A percentile compares a stretch with the other conserved stretches of the same genome.
These are phyloP conservation scores for Bauhinia variegata DNA, from an alignment of 306 rosid genomes.

Conservation along the genomic window DNA sequence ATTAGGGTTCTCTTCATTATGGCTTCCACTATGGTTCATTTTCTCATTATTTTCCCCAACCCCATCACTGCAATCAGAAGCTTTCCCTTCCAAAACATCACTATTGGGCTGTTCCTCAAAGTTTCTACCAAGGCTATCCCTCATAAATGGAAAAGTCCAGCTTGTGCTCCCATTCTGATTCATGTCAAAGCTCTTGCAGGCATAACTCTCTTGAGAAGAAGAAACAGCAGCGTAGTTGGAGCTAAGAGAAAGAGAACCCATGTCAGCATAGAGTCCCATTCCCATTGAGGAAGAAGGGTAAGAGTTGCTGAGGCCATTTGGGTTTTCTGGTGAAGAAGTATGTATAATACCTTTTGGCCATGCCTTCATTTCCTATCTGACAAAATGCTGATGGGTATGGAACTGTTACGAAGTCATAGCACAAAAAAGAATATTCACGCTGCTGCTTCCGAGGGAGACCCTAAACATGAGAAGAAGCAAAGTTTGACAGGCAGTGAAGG, in stretches of 20 bases:
- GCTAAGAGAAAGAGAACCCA: conserved; percentile 68
- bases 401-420: conserved; percentile 44
- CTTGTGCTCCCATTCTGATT: conserved; percentile 43
- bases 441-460: neutral
- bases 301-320: conserved; percentile 33
- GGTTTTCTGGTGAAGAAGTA: conserved; percentile 41
- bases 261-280: conserved; percentile 58
- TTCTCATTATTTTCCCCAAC: conserved; percentile 45
- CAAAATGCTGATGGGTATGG: conserved; percentile 23
- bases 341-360: conserved; percentile 45
- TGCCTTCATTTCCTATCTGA: conserved; percentile 50
- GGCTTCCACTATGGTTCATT: conserved; percentile 17
- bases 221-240: conserved; percentile 56
- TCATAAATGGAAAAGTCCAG: conserved; percentile 57
- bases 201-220: conserved; percentile 53
- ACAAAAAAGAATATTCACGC: conserved; percentile 11
- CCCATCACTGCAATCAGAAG: conserved; percentile 58
- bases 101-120: conserved; percentile 48
- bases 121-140: conserved; percentile 47
- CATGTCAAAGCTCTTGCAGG: conserved; percentile 40
- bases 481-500: conserved; percentile 37
- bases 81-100: conserved; percentile 47
- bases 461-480: conserved; percentile 26
- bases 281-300: conserved; percentile 54
- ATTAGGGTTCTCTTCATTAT: conserved; percentile 43